Percentiles rank a stretch among this genome's conserved stretches.
These are phyloP conservation scores for Cnidoscolus chayamansa DNA, from an alignment of 441 rosid genomes.

Conservation along the genomic window DNA sequence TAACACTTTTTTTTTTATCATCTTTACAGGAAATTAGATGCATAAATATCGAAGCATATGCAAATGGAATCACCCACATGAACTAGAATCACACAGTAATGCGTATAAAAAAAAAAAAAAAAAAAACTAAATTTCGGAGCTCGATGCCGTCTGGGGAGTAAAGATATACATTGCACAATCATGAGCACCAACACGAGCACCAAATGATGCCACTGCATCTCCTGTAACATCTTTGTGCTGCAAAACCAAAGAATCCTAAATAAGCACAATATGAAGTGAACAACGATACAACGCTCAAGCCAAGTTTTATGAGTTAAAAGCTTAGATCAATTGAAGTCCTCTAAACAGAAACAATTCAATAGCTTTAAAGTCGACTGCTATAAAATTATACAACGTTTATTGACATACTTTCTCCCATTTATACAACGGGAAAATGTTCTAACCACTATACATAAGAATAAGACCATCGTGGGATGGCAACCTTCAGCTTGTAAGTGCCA, in stretches of 20 bases:
- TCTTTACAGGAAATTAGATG: not conserved
- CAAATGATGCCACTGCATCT: slow-evolving; percentile 51
- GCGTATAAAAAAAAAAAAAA: not conserved
- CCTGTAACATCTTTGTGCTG: slow-evolving; percentile 52
- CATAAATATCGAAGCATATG: not conserved
- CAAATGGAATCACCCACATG: not conserved
- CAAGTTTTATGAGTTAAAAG: not conserved
- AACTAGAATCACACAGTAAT: not conserved
- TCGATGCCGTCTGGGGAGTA: slow-evolving; percentile 32
- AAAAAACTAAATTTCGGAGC: not conserved
- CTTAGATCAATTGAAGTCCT: not conserved
- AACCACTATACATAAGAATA: not conserved
- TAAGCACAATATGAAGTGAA: not conserved
- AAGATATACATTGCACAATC: slow-evolving; percentile 68
- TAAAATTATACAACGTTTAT: not conserved
- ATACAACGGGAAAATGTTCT: not conserved
- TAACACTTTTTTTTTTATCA: not conserved
- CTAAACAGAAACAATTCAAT: too few relatives aligned
- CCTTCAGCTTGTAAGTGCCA: too few relatives aligned
- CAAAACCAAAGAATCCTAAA: slow-evolving; percentile 14
- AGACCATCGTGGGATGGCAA: not conserved
- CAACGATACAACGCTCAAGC: not conserved
- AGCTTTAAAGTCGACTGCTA: not conserved
- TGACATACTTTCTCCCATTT: not conserved
- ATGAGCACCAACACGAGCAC: slow-evolving; percentile 59